Percentiles rank a stretch among this genome's conserved stretches.
Conservation (phyloP, 192 early-diverging fungal genomes). For the Dissophora globulifera region DNA sequence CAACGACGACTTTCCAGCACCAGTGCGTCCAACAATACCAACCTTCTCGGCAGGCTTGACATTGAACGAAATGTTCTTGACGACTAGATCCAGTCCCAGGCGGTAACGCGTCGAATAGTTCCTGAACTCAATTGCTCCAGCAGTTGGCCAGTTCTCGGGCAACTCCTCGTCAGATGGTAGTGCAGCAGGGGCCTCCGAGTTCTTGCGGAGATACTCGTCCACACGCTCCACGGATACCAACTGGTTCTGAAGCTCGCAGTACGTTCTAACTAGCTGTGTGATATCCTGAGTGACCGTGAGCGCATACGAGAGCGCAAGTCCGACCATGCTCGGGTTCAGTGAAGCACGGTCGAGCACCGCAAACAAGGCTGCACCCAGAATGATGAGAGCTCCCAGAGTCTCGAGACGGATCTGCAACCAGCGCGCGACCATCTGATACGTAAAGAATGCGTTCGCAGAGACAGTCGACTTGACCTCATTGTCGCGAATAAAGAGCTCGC, state of each 20-base stretch:
- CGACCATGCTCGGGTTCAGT: slow-evolving; percentile 82
- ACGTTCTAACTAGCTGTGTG: slow-evolving; percentile 74
- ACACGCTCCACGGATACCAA: slow-evolving; percentile 86
- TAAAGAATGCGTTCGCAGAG: slow-evolving; percentile 16
- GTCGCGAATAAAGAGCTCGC: slow-evolving; percentile 7
- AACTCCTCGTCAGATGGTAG: slow-evolving; percentile 63
- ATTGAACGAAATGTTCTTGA: slow-evolving; percentile 72
- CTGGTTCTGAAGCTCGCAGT: slow-evolving; percentile 79
- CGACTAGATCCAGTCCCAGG: slow-evolving; percentile 78
- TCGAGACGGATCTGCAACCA: slow-evolving; percentile 78
- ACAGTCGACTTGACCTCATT: slow-evolving; percentile 17
- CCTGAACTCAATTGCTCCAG: slow-evolving; percentile 77
- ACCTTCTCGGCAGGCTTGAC: slow-evolving; percentile 67
- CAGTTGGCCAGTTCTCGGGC: slow-evolving; percentile 73
- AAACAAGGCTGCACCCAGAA: slow-evolving; percentile 68
- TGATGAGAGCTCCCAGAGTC: slow-evolving; percentile 71
- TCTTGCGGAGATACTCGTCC: slow-evolving; percentile 82
- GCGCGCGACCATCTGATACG: slow-evolving; percentile 67
- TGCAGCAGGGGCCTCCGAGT: slow-evolving; percentile 74
- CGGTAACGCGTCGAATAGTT: slow-evolving; percentile 88
- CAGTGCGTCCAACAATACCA: slow-evolving; percentile 74
- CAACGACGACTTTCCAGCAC: slow-evolving; percentile 63
- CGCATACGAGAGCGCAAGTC: slow-evolving; percentile 83
- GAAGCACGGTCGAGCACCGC: slow-evolving; percentile 54
- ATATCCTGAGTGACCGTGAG: slow-evolving; percentile 78